A percentile compares a stretch with the other conserved stretches of the same genome.
phyloP scores from a whole-genome alignment of 805 yeast species.

The Zygoascus flipseniorum region DNA sequence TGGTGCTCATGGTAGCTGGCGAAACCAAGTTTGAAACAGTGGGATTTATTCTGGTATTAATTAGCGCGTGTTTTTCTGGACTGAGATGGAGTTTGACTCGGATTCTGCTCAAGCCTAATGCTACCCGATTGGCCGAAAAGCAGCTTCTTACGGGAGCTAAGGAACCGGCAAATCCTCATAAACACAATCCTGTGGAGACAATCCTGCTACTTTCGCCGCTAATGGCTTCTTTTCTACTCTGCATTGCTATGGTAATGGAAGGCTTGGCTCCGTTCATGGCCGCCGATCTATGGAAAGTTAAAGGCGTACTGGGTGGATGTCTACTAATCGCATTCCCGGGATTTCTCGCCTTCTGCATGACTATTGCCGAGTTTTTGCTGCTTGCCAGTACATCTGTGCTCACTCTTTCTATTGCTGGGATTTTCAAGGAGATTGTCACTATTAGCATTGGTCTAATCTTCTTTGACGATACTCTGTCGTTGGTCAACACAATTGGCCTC shows the following conservation, averaged over 20 bases:
- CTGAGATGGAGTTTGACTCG: slow-evolving; percentile 95
- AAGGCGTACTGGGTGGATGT: slow-evolving; percentile 49
- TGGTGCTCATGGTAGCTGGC: slow-evolving; percentile 70
- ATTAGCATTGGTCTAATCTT: slow-evolving; percentile 54
- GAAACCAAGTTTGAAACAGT: slow-evolving; percentile 31
- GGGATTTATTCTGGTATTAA: slow-evolving; percentile 68
- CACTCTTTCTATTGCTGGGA: slow-evolving; percentile 84
- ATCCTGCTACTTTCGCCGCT: slow-evolving; percentile 79
- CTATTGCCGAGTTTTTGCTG: slow-evolving; percentile 70
- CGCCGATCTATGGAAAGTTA: slow-evolving; percentile 57
- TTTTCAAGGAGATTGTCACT: slow-evolving; percentile 85
- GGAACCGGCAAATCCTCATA: background rate
- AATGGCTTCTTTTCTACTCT: slow-evolving; percentile 57
- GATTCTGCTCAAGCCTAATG: slow-evolving; percentile 39
- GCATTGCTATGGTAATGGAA: slow-evolving; percentile 61
- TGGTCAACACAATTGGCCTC: slow-evolving; percentile 66
- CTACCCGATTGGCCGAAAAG: slow-evolving; percentile 1
- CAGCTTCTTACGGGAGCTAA: background rate
- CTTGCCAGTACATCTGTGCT: slow-evolving; percentile 75
- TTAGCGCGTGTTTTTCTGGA: slow-evolving; percentile 78
- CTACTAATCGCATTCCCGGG: slow-evolving; percentile 71
- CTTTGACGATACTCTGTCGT: slow-evolving; percentile 64
- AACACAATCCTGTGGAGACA: slow-evolving; percentile 64
- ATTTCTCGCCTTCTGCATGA: slow-evolving; percentile 78
- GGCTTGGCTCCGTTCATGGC: slow-evolving; percentile 46